Evolutionary conservation across 2,329 filamentous ascomycete species (phyloP).

Genomic region (Colletotrichum tropicicola): DNA sequence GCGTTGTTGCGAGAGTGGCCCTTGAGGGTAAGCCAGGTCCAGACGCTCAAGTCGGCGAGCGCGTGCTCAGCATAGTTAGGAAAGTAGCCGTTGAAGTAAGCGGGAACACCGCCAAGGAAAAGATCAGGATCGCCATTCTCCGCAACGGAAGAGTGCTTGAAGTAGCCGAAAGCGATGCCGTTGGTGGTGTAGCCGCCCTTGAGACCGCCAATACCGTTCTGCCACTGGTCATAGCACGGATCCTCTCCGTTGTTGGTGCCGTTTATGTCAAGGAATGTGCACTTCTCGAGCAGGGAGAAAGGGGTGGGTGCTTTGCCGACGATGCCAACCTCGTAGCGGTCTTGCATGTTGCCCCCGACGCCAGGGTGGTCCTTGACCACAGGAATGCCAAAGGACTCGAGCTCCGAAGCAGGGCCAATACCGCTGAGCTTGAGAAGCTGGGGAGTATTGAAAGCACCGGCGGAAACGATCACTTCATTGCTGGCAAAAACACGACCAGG

Average conservation of each 20-base stretch:
- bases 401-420: constrained; percentile 51
- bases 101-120: constrained; percentile 62
- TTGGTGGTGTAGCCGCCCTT: constrained; percentile 51
- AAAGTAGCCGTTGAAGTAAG: constrained; percentile 65
- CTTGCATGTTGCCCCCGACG: constrained; percentile 59
- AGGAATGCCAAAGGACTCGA: constrained; percentile 53
- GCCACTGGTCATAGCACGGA: constrained; percentile 47
- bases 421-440: constrained; percentile 62
- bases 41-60: constrained; percentile 50
- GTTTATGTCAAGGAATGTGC: constrained; percentile 40
- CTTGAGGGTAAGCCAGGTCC: constrained; percentile 58
- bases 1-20: constrained; percentile 62
- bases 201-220: constrained; percentile 36
- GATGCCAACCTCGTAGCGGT: constrained; percentile 47
- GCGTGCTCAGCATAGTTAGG: constrained; percentile 59
- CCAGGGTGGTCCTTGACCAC: constrained; percentile 55
- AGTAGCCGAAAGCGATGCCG: constrained; percentile 62
- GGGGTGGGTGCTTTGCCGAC: constrained; percentile 33
- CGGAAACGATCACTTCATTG: constrained; percentile 58
- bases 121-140: constrained; percentile 57
- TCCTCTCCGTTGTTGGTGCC: constrained; percentile 36
- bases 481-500: constrained; percentile 35
- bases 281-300: constrained; percentile 39
- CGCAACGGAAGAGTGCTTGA: constrained; percentile 43
- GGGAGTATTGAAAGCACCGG: constrained; percentile 59